Evolutionary conservation across 2,329 filamentous ascomycete genomes (phyloP).

Genomic region (Emmonsiellopsis sp.): DNA sequence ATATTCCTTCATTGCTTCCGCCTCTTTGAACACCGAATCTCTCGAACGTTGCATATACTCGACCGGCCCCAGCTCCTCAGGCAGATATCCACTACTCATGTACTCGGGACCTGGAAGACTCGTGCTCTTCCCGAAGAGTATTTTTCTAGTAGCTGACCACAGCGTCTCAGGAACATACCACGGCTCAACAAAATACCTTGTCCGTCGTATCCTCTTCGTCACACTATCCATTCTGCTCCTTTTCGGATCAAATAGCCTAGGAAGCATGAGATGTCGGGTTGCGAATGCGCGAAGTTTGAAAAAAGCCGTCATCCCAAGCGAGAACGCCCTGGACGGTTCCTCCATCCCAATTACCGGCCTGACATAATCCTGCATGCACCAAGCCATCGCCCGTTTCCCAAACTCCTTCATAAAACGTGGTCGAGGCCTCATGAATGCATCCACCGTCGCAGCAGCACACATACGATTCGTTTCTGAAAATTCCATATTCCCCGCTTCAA

Average conservation of each 20-base stretch:
- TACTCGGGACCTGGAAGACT: neutral
- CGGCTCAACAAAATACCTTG: neutral
- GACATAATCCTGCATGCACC: neutral
- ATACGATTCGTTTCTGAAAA: neutral
- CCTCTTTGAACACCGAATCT: neutral
- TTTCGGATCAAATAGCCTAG: neutral
- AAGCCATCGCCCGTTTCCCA: neutral
- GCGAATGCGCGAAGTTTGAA: neutral
- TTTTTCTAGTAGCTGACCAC: neutral
- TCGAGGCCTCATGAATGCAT: neutral
- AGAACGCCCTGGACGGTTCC: neutral
- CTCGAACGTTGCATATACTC: neutral
- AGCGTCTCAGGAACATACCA: neutral
- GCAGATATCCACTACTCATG: neutral
- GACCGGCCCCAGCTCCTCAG: neutral
- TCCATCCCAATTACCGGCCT: neutral
- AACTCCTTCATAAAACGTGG: neutral
- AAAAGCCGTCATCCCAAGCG: neutral
- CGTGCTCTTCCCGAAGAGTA: neutral
- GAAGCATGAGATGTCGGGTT: neutral
- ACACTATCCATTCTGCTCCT: slow-evolving; percentile 2
- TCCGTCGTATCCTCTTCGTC: neutral
- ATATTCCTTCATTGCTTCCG: neutral
- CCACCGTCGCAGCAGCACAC: neutral
- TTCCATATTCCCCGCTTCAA: neutral